Evolutionary conservation across 2,329 filamentous ascomycete species (phyloP).

Genomic region (Teratosphaeria epicoccoides): DNA sequence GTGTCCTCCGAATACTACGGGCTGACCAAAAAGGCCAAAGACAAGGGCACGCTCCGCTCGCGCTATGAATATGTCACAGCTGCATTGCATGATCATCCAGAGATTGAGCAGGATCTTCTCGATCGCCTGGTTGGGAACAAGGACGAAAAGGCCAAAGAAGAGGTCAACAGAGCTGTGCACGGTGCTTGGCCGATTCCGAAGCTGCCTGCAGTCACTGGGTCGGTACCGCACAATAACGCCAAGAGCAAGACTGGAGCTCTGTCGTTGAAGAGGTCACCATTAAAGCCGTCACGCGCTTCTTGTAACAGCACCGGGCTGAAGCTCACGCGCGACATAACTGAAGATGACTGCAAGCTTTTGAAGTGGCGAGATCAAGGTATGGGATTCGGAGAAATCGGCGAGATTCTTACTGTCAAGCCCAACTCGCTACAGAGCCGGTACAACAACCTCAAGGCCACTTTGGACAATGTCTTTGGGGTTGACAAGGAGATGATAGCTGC

Average conservation of each 20-base stretch:
- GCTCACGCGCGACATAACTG: constrained; percentile 1
- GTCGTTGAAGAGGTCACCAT: not conserved
- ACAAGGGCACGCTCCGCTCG: not conserved
- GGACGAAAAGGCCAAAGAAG: not conserved
- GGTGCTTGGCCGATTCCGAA: constrained; percentile 1
- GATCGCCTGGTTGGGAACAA: not conserved
- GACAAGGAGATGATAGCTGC: not conserved
- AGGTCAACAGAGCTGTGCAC: not conserved
- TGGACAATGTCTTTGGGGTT: not conserved
- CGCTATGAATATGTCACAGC: not conserved
- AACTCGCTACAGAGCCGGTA: not conserved
- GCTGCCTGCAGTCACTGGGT: not conserved
- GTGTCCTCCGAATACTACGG: not conserved
- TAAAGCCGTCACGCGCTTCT: not conserved
- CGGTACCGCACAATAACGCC: not conserved
- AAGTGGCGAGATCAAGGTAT: not conserved
- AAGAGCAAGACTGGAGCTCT: not conserved
- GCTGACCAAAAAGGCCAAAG: not conserved
- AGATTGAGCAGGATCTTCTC: not conserved
- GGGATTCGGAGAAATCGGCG: constrained; percentile 1
- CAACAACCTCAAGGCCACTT: not conserved
- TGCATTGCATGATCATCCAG: not conserved
- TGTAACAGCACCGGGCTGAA: not conserved
- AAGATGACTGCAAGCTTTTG: constrained; percentile 1
- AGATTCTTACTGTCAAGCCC: not conserved